Evolutionary conservation across 768 basidiomycete genomes (phyloP).

Genomic region (Lactarius quietus): DNA sequence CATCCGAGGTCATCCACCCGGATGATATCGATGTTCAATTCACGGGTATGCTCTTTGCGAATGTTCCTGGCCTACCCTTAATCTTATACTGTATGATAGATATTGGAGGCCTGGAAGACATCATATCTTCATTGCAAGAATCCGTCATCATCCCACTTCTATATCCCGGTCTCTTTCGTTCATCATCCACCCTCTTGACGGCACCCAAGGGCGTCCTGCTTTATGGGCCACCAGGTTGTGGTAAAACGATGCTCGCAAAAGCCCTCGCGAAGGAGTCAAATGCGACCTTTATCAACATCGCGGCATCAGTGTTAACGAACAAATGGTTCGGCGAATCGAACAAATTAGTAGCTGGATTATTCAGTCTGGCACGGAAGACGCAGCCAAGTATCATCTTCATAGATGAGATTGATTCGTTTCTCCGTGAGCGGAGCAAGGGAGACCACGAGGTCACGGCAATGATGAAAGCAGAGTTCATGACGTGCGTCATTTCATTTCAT

Average conservation of each 20-base stretch:
- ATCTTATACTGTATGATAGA: conserved; percentile 40
- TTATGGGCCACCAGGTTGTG: conserved; percentile 96
- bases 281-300: conserved; percentile 92
- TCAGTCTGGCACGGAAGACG: conserved; percentile 89
- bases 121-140: conserved; percentile 87
- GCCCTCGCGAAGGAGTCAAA: conserved; percentile 96
- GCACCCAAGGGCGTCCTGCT: conserved; percentile 96
- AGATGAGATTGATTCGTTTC: conserved; percentile 96
- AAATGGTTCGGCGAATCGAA: conserved; percentile 91
- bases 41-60: conserved; percentile 46
- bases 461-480: conserved; percentile 98
- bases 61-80: not conserved
- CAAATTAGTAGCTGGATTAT: conserved; percentile 92
- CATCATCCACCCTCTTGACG: conserved; percentile 75
- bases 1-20: conserved; percentile 89
- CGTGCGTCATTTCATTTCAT: conserved; percentile 44
- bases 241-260: conserved; percentile 99
- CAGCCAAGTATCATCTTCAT: conserved; percentile 98
- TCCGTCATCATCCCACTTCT: conserved; percentile 93
- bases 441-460: conserved; percentile 98
- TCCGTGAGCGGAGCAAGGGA: conserved; percentile 79
- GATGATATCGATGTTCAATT: conserved; percentile 82
- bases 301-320: conserved; percentile 68
- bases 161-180: conserved; percentile 83
- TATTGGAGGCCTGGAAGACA: conserved; percentile 90